Evolutionary conservation across 2,329 filamentous ascomycete genomes (phyloP).

Genomic region (Colletotrichum godetiae): DNA sequence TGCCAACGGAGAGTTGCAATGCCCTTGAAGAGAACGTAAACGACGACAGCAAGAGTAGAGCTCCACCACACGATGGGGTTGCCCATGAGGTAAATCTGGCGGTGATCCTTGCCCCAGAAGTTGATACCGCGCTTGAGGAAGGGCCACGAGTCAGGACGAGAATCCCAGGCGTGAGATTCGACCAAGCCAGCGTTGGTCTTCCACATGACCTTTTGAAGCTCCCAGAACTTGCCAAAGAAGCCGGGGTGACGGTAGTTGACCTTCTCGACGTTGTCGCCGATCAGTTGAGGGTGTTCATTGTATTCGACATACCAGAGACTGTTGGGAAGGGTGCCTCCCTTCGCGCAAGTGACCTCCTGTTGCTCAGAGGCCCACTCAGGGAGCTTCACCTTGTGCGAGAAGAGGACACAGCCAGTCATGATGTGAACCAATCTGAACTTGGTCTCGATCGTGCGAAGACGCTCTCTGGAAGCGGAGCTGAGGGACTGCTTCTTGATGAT

Average conservation of each 20-base stretch:
- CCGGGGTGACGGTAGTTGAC: constrained; percentile 96
- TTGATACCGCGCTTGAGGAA: constrained; percentile 95
- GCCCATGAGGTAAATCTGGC: constrained; percentile 95
- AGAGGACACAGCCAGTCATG: constrained; percentile 96
- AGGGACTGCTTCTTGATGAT: constrained; percentile 92
- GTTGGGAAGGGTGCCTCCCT: constrained; percentile 91
- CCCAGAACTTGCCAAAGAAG: constrained; percentile 98
- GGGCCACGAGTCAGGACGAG: constrained; percentile 92
- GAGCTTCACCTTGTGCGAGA: constrained; percentile 99
- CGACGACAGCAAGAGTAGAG: constrained; percentile 79
- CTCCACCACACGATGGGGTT: constrained; percentile 97
- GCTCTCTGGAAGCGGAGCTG: constrained; percentile 80
- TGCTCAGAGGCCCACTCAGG: constrained; percentile 98
- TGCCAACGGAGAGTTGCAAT: constrained; percentile 93
- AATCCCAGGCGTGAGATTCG: constrained; percentile 98
- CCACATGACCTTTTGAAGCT: constrained; percentile 99
- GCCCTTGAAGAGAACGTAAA: constrained; percentile 88
- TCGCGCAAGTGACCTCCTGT: constrained; percentile 98
- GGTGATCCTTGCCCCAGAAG: constrained; percentile 96
- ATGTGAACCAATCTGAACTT: constrained; percentile 96
- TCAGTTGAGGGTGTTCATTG: constrained; percentile 84
- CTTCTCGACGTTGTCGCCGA: constrained; percentile 79
- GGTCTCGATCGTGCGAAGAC: constrained; percentile 91
- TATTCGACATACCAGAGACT: constrained; percentile 96
- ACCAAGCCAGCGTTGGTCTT: constrained; percentile 95